Evolutionary conservation across 495 filamentous ascomycete species (phyloP), one percentile per base, ranked within the genome.

Genomic region (Choiromyces venosus): DNA sequence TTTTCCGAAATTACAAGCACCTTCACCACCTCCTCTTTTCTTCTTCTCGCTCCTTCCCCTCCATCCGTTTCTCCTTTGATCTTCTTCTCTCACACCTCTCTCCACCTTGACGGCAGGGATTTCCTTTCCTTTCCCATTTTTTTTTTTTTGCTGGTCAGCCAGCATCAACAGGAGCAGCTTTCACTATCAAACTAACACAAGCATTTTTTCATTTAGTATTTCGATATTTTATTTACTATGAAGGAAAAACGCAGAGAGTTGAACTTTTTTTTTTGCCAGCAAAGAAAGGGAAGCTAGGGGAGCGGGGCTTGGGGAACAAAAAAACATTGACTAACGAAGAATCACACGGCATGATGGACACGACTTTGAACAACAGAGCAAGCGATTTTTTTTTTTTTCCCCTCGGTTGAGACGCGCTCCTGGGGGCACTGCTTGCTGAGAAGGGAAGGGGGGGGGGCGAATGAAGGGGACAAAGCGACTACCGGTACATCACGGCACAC

Each of bases 381-480:
- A 72, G 74, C 66, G 75, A 70, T 73, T 76, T 72, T 72, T 71
- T 76, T 76, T 77, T 75, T 68, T 21, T 25, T n/a, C 2, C 52
- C 52, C 25, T 33, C 52, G 52, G 52, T 61, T 33, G 52, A 61
- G 52, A 61, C 52, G 25, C 16, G 52, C 52, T 61, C 52, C 52
- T 33, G 52, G 52, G 52, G 25, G 52, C 66, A 61, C 69, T 73
- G 71, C 69, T 69, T 67, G 38, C 69, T 67, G 75, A 72, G 69
- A 66, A 71, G 68, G 75, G 71, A 72, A 69, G 66, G 64, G 65
- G 70, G 39, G 71, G 71, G 75, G 75, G 66, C 75, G 75, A 77
- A 77, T 77, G 74, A 76, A 77, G 75, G 69, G 75, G 75, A 77
- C 75, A 77, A 77, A 77, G 75, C 75, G 75, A 73, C 75, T 70